Evolutionary conservation across 257 asterid genomes (phyloP).

Genomic region (Solanum rostratum): DNA sequence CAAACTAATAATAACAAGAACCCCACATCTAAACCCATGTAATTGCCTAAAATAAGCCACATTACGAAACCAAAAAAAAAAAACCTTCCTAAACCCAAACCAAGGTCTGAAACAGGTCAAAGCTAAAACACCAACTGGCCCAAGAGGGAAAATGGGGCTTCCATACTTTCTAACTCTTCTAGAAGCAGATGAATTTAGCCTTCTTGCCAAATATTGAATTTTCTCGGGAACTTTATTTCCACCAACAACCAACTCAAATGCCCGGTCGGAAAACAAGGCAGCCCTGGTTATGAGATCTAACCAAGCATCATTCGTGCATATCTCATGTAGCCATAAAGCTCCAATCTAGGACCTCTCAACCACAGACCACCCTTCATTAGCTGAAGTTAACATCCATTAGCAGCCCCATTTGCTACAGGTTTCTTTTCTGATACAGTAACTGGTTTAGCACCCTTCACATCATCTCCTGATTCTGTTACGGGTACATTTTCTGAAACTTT

Average conservation of each 20-base stretch:
- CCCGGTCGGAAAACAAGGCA: background rate
- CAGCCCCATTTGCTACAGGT: constrained; percentile 22
- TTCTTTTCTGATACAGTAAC: constrained; percentile 24
- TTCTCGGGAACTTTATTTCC: background rate
- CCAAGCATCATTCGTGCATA: background rate
- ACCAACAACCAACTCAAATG: background rate
- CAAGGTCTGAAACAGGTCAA: constrained; percentile 16
- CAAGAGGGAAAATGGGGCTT: constrained; percentile 17
- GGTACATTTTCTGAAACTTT: background rate
- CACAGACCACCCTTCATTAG: constrained; percentile 7
- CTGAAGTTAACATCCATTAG: constrained; percentile 34
- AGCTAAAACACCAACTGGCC: constrained; percentile 20
- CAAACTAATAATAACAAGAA: constrained; percentile 1
- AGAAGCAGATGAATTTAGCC: background rate
- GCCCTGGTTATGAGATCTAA: background rate
- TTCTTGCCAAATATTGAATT: background rate
- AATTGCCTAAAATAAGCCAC: background rate
- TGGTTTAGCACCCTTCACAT: constrained; percentile 1
- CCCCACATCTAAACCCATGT: background rate
- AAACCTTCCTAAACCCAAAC: constrained; percentile 10
- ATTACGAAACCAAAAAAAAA: background rate
- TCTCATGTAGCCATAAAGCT: background rate
- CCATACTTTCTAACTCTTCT: background rate
- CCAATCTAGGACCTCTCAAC: background rate
- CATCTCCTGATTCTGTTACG: constrained; percentile 9